Evolutionary conservation across 495 filamentous ascomycete genomes (phyloP), one percentile per base, ranked within the genome.

Genomic region (Aspergillus funiculosus): DNA sequence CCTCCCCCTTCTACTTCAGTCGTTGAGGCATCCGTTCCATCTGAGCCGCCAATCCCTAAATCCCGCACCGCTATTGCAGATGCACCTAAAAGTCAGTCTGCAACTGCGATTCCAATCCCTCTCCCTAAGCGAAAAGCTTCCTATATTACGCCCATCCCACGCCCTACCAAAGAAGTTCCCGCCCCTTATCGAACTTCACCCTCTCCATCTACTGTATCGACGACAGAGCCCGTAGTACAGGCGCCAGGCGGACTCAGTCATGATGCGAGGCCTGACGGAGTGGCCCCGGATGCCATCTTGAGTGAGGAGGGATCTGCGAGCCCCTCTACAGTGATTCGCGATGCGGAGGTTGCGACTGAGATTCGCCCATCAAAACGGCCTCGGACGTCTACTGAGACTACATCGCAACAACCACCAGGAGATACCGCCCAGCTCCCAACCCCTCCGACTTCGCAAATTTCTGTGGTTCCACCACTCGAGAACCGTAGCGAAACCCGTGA

Each of bases 71-170:
- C n/a, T 24, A n/a, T 20, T 9, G 38, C 26, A 28, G 6, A 41
- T 25, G 25, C 31, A 13, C 43, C 42, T 10, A 46, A 46, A 4
- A 32, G 31, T 32, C 44, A 44, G n/a, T 27, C 40, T 35, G 45
- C 54, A 21, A 59, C 57, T 5, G 38, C 60, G 19, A 58, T 64
- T 31, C 54, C 64, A 6, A 55, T 64, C 15, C 61, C 62, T 43
- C 51, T n/a, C 2, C 59, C 62, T 0, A 66, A 62, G 19, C 56
- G 50, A 21, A 69, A 60, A 40, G 41, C 48, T 34, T 54, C 61
- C 35, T 24, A 62, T 8, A 38, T 61, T 17, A 22, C 39, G 8
- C 32, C 40, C 10, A 32, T 48, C 20, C 41, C 46, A 31, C 39
- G 31, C 18, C n/a, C 46, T 3, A 36, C 52, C 17, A 30, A 43